Conservation (phyloP, 73 alveolate species). For the Blepharisma japonicum region DNA sequence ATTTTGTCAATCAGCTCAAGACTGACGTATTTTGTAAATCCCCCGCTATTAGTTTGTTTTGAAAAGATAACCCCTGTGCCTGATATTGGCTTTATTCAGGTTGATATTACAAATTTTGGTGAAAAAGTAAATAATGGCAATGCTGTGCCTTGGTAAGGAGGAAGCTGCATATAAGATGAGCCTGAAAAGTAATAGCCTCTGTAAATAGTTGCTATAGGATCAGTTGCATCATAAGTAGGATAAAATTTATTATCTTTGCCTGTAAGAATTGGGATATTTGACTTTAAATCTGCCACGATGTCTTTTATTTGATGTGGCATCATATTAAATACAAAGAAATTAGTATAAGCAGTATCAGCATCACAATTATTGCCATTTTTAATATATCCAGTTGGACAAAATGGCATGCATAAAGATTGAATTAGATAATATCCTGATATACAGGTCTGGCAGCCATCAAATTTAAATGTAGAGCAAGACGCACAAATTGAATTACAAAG, state of each 20-base stretch:
- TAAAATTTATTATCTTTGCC: not conserved
- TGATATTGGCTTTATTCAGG: too few relatives aligned
- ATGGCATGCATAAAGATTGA: not conserved
- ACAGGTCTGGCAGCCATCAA: not conserved
- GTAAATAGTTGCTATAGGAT: not conserved
- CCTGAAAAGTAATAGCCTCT: slow-evolving; percentile 18
- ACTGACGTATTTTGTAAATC: too few relatives aligned
- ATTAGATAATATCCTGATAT: not conserved
- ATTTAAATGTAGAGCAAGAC: not conserved
- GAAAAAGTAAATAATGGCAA: too few relatives aligned
- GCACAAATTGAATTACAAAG: not conserved
- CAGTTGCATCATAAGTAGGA: not conserved
- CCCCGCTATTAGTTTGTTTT: slow-evolving; percentile 17
- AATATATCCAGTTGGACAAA: slow-evolving; percentile 14
- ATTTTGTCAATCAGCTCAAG: too few relatives aligned
- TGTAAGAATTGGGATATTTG: not conserved
- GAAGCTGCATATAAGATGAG: not conserved
- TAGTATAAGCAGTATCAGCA: not conserved
- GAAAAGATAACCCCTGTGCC: slow-evolving; percentile 20
- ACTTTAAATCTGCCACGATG: not conserved
- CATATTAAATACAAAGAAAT: not conserved
- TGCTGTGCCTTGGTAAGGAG: too few relatives aligned
- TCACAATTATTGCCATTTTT: not conserved
- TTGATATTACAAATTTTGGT: too few relatives aligned
- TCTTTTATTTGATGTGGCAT: not conserved